These are phyloP conservation scores for Suhomyces bribrorum DNA, from an alignment of 1,139 yeast genomes.

Conservation along the genomic window DNA sequence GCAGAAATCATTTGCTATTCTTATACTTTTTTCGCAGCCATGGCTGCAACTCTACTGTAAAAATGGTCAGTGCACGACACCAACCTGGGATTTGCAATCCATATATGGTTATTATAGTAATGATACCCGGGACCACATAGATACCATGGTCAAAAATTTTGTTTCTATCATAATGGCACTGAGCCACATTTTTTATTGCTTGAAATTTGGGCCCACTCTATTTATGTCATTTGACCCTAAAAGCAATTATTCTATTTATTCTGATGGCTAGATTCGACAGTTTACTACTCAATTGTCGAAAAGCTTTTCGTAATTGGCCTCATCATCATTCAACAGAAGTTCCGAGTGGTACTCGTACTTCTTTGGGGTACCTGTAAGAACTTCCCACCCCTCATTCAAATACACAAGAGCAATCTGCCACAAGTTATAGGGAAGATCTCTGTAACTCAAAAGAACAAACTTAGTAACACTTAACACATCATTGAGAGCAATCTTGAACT, in stretches of 20 bases:
- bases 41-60: conserved; percentile 4
- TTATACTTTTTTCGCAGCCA: conserved; percentile 7
- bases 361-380: conserved; percentile 60
- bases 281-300: conserved; percentile 1
- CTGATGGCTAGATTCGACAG: neutral
- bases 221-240: no score
- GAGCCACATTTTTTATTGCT: no score
- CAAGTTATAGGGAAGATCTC: conserved; percentile 65
- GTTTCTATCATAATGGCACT: no score
- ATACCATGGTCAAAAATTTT: no score
- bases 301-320: conserved; percentile 7
- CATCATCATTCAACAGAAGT: conserved; percentile 7
- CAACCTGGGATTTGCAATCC: no score
- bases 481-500: conserved; percentile 53
- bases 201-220: no score
- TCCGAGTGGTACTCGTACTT: conserved; percentile 15
- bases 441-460: conserved; percentile 68
- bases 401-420: conserved; percentile 52
- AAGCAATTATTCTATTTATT: no score
- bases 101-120: no score
- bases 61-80: neutral
- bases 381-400: conserved; percentile 66
- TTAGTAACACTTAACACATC: conserved; percentile 64
- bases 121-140: no score
- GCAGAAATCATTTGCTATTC: neutral